These are phyloP conservation scores for Westerdykella sp. DNA, from an alignment of 2,329 filamentous ascomycete species.

Conservation along the genomic window DNA sequence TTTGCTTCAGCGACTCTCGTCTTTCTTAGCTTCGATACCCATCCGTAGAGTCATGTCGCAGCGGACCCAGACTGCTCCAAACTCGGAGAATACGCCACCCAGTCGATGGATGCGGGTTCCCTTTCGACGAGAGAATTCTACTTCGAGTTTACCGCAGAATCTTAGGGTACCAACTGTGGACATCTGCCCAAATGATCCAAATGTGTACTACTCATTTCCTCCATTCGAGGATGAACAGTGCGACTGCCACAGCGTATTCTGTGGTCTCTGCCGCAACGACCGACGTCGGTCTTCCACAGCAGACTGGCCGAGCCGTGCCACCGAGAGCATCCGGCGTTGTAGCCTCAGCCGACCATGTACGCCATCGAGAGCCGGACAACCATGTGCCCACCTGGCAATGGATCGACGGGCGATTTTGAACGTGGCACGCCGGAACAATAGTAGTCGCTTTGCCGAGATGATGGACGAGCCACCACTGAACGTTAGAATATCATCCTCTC, in stretches of 20 bases:
- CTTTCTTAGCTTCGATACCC: slow-evolving; percentile 1
- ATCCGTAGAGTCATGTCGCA: slow-evolving; percentile 2
- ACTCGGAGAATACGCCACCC: neutral
- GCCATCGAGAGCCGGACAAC: too few species aligned
- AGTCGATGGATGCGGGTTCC: neutral
- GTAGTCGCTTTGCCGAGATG: neutral
- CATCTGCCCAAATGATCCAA: slow-evolving; percentile 16
- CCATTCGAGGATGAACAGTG: slow-evolving; percentile 10
- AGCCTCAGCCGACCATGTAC: too few species aligned
- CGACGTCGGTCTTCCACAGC: too few species aligned
- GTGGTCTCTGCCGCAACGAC: neutral
- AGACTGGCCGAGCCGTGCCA: too few species aligned
- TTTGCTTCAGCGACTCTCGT: slow-evolving; percentile 3
- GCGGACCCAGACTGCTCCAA: slow-evolving; percentile 2
- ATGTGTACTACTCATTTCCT: slow-evolving; percentile 14
- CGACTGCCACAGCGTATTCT: neutral
- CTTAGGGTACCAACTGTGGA: slow-evolving; percentile 7
- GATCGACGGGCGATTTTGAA: too few species aligned
- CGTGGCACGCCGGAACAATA: too few species aligned
- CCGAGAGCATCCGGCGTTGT: too few species aligned
- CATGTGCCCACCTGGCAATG: too few species aligned
- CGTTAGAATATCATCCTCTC: neutral
- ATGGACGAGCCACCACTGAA: neutral
- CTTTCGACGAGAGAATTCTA: neutral
- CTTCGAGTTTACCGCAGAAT: neutral